Evolutionary conservation across 2,329 filamentous ascomycete species (phyloP).

Genomic region (Botryotinia calthae): DNA sequence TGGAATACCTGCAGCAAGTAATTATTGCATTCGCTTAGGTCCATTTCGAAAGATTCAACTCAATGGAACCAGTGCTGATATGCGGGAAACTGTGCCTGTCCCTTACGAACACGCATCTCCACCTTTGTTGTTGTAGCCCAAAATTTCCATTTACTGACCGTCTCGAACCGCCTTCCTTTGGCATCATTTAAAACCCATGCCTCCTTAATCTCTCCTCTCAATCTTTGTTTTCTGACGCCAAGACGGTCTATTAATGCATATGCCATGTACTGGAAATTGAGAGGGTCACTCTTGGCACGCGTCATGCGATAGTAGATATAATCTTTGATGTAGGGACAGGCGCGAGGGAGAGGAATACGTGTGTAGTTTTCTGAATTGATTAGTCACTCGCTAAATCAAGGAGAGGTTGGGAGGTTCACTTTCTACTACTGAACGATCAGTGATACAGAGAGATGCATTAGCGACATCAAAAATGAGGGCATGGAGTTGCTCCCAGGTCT

Average conservation of each 20-base stretch:
- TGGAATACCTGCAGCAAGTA: rapidly evolving
- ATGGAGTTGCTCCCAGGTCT: neutral
- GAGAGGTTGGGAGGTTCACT: neutral
- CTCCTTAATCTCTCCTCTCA: neutral
- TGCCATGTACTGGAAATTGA: neutral
- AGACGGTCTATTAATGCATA: neutral
- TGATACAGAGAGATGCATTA: neutral
- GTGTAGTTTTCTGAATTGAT: neutral
- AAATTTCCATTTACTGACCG: neutral
- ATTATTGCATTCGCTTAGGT: neutral
- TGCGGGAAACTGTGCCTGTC: neutral
- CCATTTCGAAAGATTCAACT: neutral
- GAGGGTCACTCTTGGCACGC: neutral
- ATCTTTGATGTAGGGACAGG: neutral
- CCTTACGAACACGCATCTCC: neutral
- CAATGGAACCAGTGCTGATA: neutral
- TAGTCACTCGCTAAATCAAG: neutral
- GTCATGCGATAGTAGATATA: neutral
- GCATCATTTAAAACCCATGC: neutral
- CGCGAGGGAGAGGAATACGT: neutral
- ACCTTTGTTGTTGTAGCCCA: neutral
- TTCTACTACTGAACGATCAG: neutral
- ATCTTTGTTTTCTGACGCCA: neutral
- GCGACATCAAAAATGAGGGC: neutral
- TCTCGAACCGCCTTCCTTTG: neutral